Evolutionary conservation across 2,329 filamentous ascomycete species (phyloP), one percentile per base, ranked within the genome.

Genomic region (Xylariaceae sp.): DNA sequence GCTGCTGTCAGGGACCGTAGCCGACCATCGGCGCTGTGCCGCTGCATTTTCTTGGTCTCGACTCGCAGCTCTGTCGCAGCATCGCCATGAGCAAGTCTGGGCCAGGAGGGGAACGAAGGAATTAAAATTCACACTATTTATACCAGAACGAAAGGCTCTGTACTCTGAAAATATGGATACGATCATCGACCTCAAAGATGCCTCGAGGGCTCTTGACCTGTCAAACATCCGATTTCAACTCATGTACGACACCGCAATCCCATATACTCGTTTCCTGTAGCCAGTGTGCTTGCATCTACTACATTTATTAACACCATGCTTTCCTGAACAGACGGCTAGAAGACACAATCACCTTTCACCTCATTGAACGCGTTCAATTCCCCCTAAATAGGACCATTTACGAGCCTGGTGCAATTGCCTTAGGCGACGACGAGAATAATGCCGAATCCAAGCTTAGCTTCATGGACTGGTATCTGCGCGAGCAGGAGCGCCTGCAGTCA

Each of bases 281-380:
- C 11, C 22, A 26, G 11, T 11, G 22, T 26, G 6, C 11, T 11
- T 26, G 11, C 22, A 26, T n/a, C n/a, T n/a, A 26, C 22, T 26
- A 11, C 22, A 26, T 6, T 26, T 6, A 32, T n/a, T 17, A 32
- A n/a, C 30, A 32, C 30, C 30, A 13, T 32, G 6, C 30, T 13
- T 32, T 13, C 13, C 30, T n/a, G 8, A 7, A 6, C 30, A 98
- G 93, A 60, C 93, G 93, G 16, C 78, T 97, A 15, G 93, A 98
- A 71, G 93, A 98, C 62, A 97, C 91, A 47, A 97, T 98, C 61
- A 95, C 88, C 52, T 96, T 95, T 67, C 87, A 95, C 67, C 75
- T 98, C 30, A 97, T 97, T 60, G 93, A 98, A 69, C 85, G 93
- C 31, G 91, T 91, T n/a, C 93, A 98, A 65, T 98, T 97, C 65